Base-by-base conservation (phyloP, 495 filamentous ascomycete species). In the Neurospora sp. region DNA sequence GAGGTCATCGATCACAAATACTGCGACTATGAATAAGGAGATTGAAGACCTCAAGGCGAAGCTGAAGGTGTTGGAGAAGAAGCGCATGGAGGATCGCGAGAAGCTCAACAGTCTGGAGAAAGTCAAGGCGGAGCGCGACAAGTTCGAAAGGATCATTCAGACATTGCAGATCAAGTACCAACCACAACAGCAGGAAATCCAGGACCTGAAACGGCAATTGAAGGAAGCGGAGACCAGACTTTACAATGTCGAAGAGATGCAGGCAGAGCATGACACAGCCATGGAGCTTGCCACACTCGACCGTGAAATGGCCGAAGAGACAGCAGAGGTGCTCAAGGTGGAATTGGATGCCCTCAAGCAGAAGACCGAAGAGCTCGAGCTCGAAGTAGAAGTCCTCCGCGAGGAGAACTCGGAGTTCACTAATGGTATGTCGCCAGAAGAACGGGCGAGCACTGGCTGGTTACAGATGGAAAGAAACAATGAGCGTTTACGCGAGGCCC, bases 221-320 rank as follows among this genome's bases (percentile, higher is more conserved):
- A 94, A 92, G 77, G 93, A 97, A 69, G 87, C 89, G 7, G 91
- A 94, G 75, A 81, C 85, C 17, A 87, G 86, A 69, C 81, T 92
- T 11, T 90, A 92, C 72, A 85, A 90, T 70, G 79, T 96, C 11
- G 93, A 95, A 74, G 83, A 86, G 17, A 83, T 91, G 28, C 91
- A 94, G 77, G 91, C 90, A 0, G 94, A 97, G 71, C 89, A 96
- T 81, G 96, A 98, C 21, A 87, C 89, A 7, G 85, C 91, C 19
- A 83, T 97, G 82, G 96, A 99, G 84, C 91, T 97, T 83, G 93
- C 93, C 21, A 90, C 91, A 0, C 84, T 99, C 24, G 96, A 99
- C 78, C 87, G 93, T 19, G 95, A 98, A 81, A 97, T 98, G 94
- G 96, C 96, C 3, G 95, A 98, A 81, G 95, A 98, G 78, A 92